phyloP scores from a whole-genome alignment of 176 grass and related monocot genomes.

The Eremochloa ophiuroides region DNA sequence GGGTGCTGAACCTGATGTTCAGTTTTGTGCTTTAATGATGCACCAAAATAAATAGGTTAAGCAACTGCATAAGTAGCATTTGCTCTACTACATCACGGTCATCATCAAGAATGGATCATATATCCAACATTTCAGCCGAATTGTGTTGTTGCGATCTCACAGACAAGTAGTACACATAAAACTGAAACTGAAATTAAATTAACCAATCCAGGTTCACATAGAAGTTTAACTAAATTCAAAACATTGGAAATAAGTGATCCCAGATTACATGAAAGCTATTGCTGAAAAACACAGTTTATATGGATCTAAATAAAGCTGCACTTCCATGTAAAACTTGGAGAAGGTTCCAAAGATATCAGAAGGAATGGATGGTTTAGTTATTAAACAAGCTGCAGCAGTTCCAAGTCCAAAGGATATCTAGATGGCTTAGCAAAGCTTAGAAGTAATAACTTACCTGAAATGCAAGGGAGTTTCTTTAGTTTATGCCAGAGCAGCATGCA shows the following conservation, averaged over 20 bases:
- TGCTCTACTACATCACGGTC: background rate
- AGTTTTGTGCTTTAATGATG: background rate
- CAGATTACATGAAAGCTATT: background rate
- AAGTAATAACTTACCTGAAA: slow-evolving; percentile 11
- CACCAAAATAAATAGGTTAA: no score
- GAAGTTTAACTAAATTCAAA: background rate
- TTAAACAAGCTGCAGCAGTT: background rate
- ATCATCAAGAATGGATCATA: background rate
- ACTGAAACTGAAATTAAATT: background rate
- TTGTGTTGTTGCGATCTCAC: background rate
- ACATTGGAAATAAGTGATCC: background rate
- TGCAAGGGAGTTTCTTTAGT: background rate
- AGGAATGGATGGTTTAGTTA: background rate
- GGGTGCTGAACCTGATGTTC: background rate
- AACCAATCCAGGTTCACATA: background rate
- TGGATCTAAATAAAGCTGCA: background rate
- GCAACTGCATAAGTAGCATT: background rate
- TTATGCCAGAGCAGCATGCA: background rate
- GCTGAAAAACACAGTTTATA: background rate
- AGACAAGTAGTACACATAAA: background rate
- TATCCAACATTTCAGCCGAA: background rate
- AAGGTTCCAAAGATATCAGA: background rate
- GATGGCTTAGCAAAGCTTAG: background rate
- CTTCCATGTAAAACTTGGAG: background rate
- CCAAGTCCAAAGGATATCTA: background rate